Evolutionary conservation across 148 eudicot species (phyloP).

Genomic region (Arctostaphylos glauca): DNA sequence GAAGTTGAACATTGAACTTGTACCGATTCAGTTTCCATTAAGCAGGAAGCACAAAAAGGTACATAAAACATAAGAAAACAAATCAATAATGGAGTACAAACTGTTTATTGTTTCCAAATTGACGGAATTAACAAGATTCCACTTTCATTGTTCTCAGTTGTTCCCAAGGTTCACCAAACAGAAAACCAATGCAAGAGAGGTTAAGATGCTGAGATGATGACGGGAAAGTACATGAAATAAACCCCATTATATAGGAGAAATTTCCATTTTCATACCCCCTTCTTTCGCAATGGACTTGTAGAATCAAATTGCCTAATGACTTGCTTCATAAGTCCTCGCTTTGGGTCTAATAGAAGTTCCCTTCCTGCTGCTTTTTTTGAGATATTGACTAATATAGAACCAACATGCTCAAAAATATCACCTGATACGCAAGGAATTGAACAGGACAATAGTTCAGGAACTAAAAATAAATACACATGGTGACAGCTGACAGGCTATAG

Average conservation of each 20-base stretch:
- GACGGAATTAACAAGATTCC: not conserved
- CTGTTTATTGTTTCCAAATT: not conserved
- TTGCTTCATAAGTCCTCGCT: slow-evolving; percentile 84
- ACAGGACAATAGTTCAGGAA: slow-evolving; percentile 10
- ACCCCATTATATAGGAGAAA: not conserved
- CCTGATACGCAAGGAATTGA: slow-evolving; percentile 44
- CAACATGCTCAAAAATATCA: slow-evolving; percentile 95
- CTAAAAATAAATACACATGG: not conserved
- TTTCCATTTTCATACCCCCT: slow-evolving; percentile 61
- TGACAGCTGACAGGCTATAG: slow-evolving; percentile 7
- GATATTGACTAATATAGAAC: slow-evolving; percentile 84
- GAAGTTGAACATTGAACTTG: not conserved
- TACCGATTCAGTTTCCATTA: not conserved
- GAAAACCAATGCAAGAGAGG: not conserved
- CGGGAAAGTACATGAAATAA: not conserved
- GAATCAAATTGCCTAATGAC: slow-evolving; percentile 89
- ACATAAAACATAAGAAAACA: not conserved
- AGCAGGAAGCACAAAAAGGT: not conserved
- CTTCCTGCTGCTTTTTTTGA: slow-evolving; percentile 81
- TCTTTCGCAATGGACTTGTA: slow-evolving; percentile 62
- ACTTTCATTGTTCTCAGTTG: not conserved
- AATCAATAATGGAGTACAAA: not conserved
- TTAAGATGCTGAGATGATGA: not conserved
- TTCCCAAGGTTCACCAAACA: not conserved
- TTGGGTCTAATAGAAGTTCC: slow-evolving; percentile 77